Evolutionary conservation across 306 rosid species (phyloP), one percentile per base, ranked within the genome.

Genomic region (Abrus precatorius): DNA sequence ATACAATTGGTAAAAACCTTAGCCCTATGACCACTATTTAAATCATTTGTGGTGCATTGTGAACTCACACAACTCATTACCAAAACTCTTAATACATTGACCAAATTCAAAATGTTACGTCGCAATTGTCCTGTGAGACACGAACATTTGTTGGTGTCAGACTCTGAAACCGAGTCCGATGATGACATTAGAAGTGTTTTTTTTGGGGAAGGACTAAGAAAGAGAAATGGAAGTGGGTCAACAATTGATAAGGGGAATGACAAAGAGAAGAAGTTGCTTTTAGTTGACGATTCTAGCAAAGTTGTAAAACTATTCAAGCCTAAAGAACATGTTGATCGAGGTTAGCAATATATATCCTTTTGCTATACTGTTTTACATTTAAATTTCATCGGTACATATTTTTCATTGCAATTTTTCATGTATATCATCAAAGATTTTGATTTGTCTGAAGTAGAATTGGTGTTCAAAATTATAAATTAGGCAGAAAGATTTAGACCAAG

Each of bases 81-180:
- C 34, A 75, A 75, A 34, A 32, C 8, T 48, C 36, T 7, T 4
- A 3, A 45, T 6, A 41, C 27, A 54, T 28, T 32, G 44, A 48
- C 3, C 9, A 60, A 33, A 9, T 5, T 65, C 36, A 78, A 48
- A 60, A 79, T 79, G 83, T 7, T 44, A n/a, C 43, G 54, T 0
- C 13, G 6, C 20, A 0, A 69, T 29, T 5, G 54, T 27, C 1
- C 72, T 12, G 0, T 1, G 9, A 10, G 5, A 3, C 20, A 32
- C 48, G 33, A 56, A 68, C 54, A 49, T 11, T 1, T 61, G 12
- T 10, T 72, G 73, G 12, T 13, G n/a, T 50, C 74, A 9, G 67
- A 72, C 27, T 61, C 79, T 48, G 83, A 80, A 27, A 70, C 78
- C 7, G 84, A 62, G 7, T 80, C 78, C 7, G 66, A 72, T 50